phyloP scores from a whole-genome alignment of 2,329 filamentous ascomycete species.

The Drechslerella dactyloides region DNA sequence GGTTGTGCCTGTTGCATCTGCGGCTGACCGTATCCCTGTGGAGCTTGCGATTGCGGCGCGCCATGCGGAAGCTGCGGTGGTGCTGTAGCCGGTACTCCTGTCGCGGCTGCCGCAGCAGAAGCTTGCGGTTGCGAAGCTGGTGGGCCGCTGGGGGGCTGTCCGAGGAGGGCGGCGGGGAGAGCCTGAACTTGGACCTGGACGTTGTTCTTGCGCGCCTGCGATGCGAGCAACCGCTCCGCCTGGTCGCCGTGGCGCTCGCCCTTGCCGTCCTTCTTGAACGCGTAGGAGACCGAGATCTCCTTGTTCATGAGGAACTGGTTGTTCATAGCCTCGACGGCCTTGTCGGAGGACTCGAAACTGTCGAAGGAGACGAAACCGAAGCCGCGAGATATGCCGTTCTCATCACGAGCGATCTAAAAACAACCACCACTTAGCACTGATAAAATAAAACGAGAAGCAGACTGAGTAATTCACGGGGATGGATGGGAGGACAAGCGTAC shows the following conservation, averaged over 20 bases:
- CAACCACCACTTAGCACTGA: no score
- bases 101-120: slow-evolving; percentile 59
- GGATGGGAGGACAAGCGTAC: slow-evolving; percentile 61
- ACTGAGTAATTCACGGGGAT: no score
- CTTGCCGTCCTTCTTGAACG: slow-evolving; percentile 99
- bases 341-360: slow-evolving; percentile 91
- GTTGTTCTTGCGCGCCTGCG: slow-evolving; percentile 92
- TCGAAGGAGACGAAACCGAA: slow-evolving; percentile 95
- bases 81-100: slow-evolving; percentile 55
- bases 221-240: slow-evolving; percentile 87
- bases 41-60: slow-evolving; percentile 54
- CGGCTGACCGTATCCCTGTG: slow-evolving; percentile 36
- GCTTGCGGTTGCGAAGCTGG: slow-evolving; percentile 47
- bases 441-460: no score
- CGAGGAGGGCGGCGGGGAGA: slow-evolving; percentile 75
- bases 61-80: slow-evolving; percentile 60
- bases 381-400: slow-evolving; percentile 85
- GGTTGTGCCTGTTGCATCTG: slow-evolving; percentile 31
- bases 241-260: slow-evolving; percentile 94
- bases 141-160: slow-evolving; percentile 55
- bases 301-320: slow-evolving; percentile 97
- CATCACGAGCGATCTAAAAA: slow-evolving; percentile 76
- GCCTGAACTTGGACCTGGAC: slow-evolving; percentile 81
- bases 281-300: slow-evolving; percentile 94
- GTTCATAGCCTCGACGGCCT: slow-evolving; percentile 89